A percentile compares a stretch with the other conserved stretches of the same genome.
These are phyloP conservation scores for Themeda triandra DNA, from an alignment of 176 grass and related monocot species.

Conservation along the genomic window DNA sequence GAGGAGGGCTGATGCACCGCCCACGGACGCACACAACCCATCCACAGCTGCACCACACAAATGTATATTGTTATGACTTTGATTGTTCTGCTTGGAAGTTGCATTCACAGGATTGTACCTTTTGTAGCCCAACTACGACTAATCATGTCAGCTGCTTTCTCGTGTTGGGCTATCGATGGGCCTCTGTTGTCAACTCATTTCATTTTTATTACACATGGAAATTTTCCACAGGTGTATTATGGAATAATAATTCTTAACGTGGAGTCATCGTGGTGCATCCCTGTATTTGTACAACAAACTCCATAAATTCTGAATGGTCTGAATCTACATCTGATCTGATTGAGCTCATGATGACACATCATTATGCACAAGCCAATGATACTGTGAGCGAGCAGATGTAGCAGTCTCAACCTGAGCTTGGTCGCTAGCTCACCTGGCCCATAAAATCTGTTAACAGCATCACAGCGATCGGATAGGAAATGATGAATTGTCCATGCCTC, in stretches of 20 bases:
- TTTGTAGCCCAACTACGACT: slow-evolving; percentile 21
- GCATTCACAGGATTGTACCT: slow-evolving; percentile 33
- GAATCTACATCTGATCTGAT: background rate
- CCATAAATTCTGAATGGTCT: background rate
- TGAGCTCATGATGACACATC: background rate
- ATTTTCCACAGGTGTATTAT: slow-evolving; percentile 36
- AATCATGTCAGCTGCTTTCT: background rate
- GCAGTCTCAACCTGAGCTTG: background rate
- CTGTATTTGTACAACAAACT: background rate
- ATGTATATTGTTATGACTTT: slow-evolving; percentile 49
- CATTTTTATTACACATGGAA: slow-evolving; percentile 27
- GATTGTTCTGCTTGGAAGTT: slow-evolving; percentile 36
- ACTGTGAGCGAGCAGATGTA: background rate
- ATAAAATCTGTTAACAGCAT: background rate
- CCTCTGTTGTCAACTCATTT: slow-evolving; percentile 33
- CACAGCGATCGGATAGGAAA: background rate
- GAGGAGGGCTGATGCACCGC: slow-evolving; percentile 70
- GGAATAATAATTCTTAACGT: slow-evolving; percentile 31
- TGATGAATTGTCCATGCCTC: background rate
- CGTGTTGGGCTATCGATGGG: slow-evolving; percentile 15
- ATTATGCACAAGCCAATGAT: too few species aligned
- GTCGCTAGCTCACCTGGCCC: background rate
- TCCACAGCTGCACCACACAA: slow-evolving; percentile 37
- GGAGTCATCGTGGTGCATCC: slow-evolving; percentile 39
- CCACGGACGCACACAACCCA: background rate